Base-by-base conservation (phyloP, 1,284 basidiomycete species). In the Athelia sp. region DNA sequence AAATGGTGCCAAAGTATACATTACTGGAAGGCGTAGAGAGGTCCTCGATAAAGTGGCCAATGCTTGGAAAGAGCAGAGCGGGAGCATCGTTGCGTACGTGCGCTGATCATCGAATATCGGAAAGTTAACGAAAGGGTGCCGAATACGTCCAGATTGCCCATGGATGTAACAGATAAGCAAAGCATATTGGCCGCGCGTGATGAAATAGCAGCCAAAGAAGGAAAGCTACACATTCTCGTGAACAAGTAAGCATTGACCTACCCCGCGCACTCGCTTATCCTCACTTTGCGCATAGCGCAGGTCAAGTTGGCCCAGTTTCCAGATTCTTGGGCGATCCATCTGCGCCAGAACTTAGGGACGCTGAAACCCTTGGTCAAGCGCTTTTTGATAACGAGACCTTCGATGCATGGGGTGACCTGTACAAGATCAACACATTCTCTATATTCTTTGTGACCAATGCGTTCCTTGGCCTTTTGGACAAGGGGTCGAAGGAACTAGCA, bases 391-490 rank as follows among this genome's bases (percentile, higher is more conserved):
- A 78, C 51, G 84, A 88, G 55, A 74, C 76, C 3, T 76, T 81
- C 48, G 78, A 81, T 35, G 70, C 63, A 40, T 90, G 88, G 87
- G 62, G 68, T 1, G 62, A 75, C 40, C 61, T 87, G 10, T 90
- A 79, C 60, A 61, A 66, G 21, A 72, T 85, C 65, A 90, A 90
- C 67, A 78, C 82, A 0, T 81, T 82, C 59, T 81, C 87, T 11
- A 68, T 84, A 49, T 90, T 79, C 68, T 90, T 90, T 62, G 76
- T 83, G 48, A 84, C 87, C 0, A 79, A 77, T 6, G 87, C 86
- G 0, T 89, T 90, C 67, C 66, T 90, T 36, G 87, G 84, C 3
- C 69, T 92, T 18, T 76, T 92, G 23, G 79, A 80, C 46, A 83
- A 81, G 54, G 88, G 85, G 24, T 81, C 82, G 34, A 71, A 76